phyloP scores from a whole-genome alignment of 164 flowering plant species.

The Berberis vulgaris region DNA sequence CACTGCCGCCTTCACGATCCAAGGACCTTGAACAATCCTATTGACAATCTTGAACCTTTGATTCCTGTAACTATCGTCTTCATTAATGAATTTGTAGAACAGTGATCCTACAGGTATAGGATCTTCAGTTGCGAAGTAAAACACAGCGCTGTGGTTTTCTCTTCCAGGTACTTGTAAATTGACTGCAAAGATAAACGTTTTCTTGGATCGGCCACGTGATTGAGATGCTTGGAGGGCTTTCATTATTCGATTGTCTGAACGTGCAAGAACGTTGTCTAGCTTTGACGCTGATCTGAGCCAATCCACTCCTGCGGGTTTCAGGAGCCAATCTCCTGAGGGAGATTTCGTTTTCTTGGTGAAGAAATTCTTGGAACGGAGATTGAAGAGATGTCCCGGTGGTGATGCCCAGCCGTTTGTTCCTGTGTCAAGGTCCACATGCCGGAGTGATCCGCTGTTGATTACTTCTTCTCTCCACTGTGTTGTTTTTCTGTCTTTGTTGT shows the following conservation, averaged over 20 bases:
- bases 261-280: conserved; percentile 66
- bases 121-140: conserved; percentile 73
- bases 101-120: conserved; percentile 57
- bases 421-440: conserved; percentile 52
- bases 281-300: conserved; percentile 64
- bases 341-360: conserved; percentile 46
- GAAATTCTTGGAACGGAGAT: conserved; percentile 51
- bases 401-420: conserved; percentile 98
- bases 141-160: conserved; percentile 80
- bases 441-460: conserved; percentile 61
- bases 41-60: conserved; percentile 84
- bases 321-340: conserved; percentile 68
- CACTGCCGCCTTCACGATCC: conserved; percentile 76
- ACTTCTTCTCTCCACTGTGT: conserved; percentile 56
- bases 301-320: conserved; percentile 77
- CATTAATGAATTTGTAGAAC: conserved; percentile 64
- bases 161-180: conserved; percentile 86
- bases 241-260: conserved; percentile 65
- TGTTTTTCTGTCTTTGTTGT: conserved; percentile 5
- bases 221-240: conserved; percentile 41
- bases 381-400: conserved; percentile 75
- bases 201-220: conserved; percentile 26
- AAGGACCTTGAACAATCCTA: conserved; percentile 88
- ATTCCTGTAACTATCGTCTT: conserved; percentile 68
- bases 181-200: conserved; percentile 69